Evolutionary conservation across 192 early-diverging fungal species (phyloP), one percentile per base, ranked within the genome.

Genomic region (Phycomyces nitens): DNA sequence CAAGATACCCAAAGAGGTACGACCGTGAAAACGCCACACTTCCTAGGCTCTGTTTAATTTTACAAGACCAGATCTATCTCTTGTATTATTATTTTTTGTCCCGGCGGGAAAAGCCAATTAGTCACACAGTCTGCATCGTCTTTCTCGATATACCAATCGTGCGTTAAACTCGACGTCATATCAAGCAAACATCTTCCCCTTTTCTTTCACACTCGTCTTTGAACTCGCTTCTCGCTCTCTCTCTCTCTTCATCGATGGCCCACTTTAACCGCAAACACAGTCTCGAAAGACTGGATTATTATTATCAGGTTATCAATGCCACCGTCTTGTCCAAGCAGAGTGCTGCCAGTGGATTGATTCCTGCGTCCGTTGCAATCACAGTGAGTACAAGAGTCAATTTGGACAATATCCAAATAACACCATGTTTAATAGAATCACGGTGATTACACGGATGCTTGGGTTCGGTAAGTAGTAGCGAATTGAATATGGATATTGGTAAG

Each of bases 371-470:
- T 15, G 92, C 92, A 26, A 84, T 94, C 21, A 94, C 91, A 9
- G 74, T 76, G 63, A 75, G 56, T 62, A 41, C 14, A 57, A 9
- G n/a, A n/a, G n/a, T n/a, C n/a, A n/a, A n/a, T n/a, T n/a, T n/a
- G n/a, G n/a, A n/a, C n/a, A 57, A 50, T 15, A 59, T 43, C 53
- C 41, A 49, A 34, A 34, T 34, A 34, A 34, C 7, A 34, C n/a
- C n/a, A n/a, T n/a, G n/a, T n/a, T n/a, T 22, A 14, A 69, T 60
- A 75, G 74, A 87, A 83, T 1, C 92, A 94, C 66, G 92, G 92
- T 26, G 86, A 94, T 75, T 92, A 92, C 66, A 76, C 84, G n/a
- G 92, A 93, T 82, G 91, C 92, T 34, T 93, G 91, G 92, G 91
- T 94, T 56, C 73, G 89, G 88, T 88, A 80, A 62, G 74, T 57